Percentiles rank a stretch among this genome's conserved stretches.
Evolutionary conservation across 2,329 filamentous ascomycete species (phyloP).

Genomic region (Xylaria sp.): DNA sequence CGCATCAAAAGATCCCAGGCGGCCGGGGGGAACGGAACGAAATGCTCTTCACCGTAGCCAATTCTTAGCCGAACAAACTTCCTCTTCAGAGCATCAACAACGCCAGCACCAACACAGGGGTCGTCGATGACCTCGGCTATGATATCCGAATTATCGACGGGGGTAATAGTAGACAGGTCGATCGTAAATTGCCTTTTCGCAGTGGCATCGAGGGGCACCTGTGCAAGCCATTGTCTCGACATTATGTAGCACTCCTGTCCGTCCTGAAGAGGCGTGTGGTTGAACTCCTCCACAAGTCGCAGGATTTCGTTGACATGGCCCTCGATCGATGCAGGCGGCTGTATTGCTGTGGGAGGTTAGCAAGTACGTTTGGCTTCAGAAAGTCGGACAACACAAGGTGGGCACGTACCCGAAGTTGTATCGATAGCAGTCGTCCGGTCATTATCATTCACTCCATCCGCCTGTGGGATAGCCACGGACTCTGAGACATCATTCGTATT

Average conservation of each 20-base stretch:
- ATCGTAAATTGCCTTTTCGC: constrained; percentile 50
- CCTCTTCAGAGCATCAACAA: constrained; percentile 31
- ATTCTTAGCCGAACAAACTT: constrained; percentile 69
- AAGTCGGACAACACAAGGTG: neutral
- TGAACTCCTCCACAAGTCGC: constrained; percentile 50
- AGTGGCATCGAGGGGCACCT: constrained; percentile 59
- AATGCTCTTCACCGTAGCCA: constrained; percentile 63
- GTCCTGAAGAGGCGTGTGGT: constrained; percentile 54
- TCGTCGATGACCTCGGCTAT: constrained; percentile 57
- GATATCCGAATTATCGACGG: constrained; percentile 82
- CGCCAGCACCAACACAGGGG: constrained; percentile 35
- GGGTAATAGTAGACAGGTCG: constrained; percentile 61
- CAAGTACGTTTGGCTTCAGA: constrained; percentile 1
- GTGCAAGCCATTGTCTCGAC: constrained; percentile 71
- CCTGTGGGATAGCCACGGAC: constrained; percentile 4
- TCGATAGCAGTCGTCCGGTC: neutral
- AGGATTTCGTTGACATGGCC: constrained; percentile 71
- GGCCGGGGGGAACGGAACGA: constrained; percentile 68
- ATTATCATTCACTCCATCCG: neutral
- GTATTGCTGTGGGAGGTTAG: constrained; percentile 19
- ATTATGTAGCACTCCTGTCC: constrained; percentile 73
- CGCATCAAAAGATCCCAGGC: constrained; percentile 76
- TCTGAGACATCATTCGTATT: constrained; percentile 10
- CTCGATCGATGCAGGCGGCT: constrained; percentile 44
- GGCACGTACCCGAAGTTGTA: constrained; percentile 9